These are phyloP conservation scores for Meyerozyma sp. DNA, from an alignment of 1,139 yeast species.

Conservation along the genomic window DNA sequence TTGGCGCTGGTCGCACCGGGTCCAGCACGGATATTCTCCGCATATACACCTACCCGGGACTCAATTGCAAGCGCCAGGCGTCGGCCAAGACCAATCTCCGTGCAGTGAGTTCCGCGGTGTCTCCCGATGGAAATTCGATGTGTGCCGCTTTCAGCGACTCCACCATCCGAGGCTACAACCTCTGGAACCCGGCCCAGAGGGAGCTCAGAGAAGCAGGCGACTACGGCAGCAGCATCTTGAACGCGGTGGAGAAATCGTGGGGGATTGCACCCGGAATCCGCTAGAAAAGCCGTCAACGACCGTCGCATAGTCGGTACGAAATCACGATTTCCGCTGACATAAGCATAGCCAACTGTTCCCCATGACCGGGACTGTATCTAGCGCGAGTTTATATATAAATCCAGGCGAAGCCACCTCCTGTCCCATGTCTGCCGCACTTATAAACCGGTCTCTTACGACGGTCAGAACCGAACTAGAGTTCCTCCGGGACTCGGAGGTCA, in stretches of 20 bases:
- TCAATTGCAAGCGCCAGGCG: constrained; percentile 46
- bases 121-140: constrained; percentile 57
- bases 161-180: constrained; percentile 63
- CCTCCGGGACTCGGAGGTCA: constrained; percentile 70
- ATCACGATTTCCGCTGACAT: background rate
- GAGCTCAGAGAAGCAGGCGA: background rate
- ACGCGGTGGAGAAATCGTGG: background rate
- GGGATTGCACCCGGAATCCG: background rate
- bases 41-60: constrained; percentile 62
- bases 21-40: constrained; percentile 43
- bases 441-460: constrained; percentile 74
- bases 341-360: background rate
- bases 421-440: constrained; percentile 52
- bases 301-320: background rate
- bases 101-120: constrained; percentile 58
- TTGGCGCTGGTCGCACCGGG: constrained; percentile 63
- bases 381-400: background rate
- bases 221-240: background rate
- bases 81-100: constrained; percentile 51
- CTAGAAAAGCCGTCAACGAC: background rate
- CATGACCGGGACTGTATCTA: background rate
- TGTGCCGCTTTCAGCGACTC: constrained; percentile 77
- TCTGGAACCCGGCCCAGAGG: constrained; percentile 48
- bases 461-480: constrained; percentile 79
- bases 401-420: background rate